Percentiles rank a stretch among this genome's conserved stretches.
These are phyloP conservation scores for Phytophthora megakarya DNA, from an alignment of 352 stramenopile genomes.

Conservation along the genomic window DNA sequence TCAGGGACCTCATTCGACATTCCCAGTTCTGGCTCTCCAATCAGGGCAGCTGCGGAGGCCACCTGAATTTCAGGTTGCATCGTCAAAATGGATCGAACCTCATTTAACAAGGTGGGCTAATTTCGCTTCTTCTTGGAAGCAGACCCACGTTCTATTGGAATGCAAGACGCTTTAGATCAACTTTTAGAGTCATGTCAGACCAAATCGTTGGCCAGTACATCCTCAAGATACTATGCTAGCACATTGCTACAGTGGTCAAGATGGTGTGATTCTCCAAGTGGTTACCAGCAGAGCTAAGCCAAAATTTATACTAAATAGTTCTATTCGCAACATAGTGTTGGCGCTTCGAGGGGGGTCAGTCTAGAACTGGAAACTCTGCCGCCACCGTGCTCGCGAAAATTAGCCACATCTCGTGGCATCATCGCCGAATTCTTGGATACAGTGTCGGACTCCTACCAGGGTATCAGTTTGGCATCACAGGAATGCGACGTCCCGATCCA, in stretches of 20 bases:
- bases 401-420: constrained; percentile 23
- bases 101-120: constrained; percentile 1
- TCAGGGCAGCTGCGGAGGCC: too few species aligned
- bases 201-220: constrained; percentile 21
- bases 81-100: constrained; percentile 19
- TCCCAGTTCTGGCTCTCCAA: too few species aligned
- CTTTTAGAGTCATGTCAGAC: constrained; percentile 11
- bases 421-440: constrained; percentile 20
- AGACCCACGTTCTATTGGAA: not conserved
- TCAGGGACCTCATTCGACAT: too few species aligned
- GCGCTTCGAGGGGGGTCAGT: constrained; percentile 13
- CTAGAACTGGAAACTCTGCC: constrained; percentile 16
- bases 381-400: constrained; percentile 38
- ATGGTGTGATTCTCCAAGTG: constrained; percentile 18
- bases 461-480: constrained; percentile 35
- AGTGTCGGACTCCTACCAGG: constrained; percentile 19
- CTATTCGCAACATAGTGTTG: constrained; percentile 10
- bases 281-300: not conserved
- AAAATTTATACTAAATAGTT: constrained; percentile 12
- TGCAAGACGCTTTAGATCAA: not conserved
- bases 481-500: constrained; percentile 31
- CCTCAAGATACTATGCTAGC: not conserved
- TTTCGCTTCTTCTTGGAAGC: not conserved
- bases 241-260: constrained; percentile 8
- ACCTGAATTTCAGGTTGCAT: too few species aligned